These are phyloP conservation scores for Fraxinus paxiana DNA, from an alignment of 305 asterid species.

Conservation along the genomic window DNA sequence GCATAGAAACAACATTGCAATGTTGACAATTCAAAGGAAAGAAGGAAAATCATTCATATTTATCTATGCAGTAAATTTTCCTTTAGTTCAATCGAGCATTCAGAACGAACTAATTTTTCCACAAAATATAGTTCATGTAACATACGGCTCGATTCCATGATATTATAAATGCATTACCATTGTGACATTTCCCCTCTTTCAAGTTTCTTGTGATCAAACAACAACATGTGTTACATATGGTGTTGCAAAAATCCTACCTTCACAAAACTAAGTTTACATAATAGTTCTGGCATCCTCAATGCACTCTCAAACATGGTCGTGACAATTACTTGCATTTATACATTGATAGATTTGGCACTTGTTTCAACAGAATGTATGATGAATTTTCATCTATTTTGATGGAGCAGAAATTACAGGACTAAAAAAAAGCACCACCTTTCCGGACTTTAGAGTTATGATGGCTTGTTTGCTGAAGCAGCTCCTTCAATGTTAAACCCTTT, in stretches of 20 bases:
- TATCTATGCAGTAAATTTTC: background rate
- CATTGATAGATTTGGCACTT: background rate
- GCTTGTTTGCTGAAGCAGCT: constrained; percentile 90
- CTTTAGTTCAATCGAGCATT: background rate
- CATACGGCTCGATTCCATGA: background rate
- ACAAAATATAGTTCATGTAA: background rate
- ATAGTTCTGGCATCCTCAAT: background rate
- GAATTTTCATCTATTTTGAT: constrained; percentile 1
- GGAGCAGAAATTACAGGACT: background rate
- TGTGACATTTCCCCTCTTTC: background rate
- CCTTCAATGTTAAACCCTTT: constrained; percentile 86
- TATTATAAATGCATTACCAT: background rate
- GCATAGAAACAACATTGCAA: constrained; percentile 10
- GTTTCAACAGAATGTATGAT: background rate
- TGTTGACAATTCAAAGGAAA: background rate
- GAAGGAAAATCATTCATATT: constrained; percentile 1
- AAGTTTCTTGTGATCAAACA: background rate
- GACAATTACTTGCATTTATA: background rate
- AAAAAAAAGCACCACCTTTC: constrained; percentile 42
- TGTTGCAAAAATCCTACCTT: background rate
- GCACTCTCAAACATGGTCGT: background rate
- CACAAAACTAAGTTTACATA: background rate
- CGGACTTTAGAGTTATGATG: constrained; percentile 95
- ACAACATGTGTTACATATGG: background rate
- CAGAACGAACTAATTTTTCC: background rate